Conservation (phyloP, 2,329 filamentous ascomycete species). For the Cryoendolithus antarcticus region DNA sequence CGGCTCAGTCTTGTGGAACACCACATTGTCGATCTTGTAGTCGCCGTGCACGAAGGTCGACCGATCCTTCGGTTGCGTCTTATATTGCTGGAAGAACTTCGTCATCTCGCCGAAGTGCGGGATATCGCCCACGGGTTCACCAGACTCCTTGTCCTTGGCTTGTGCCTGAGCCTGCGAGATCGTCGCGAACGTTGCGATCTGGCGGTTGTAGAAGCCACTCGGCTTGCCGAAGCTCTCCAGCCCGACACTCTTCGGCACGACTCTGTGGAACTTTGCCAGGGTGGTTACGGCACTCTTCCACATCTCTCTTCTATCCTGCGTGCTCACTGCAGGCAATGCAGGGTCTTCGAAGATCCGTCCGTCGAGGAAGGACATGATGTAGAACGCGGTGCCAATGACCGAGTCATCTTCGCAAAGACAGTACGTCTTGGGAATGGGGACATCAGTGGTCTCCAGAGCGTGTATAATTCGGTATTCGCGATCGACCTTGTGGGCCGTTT, state of each 20-base stretch:
- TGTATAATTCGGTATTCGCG: constrained; percentile 86
- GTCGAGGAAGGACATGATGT: constrained; percentile 92
- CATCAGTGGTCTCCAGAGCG: constrained; percentile 65
- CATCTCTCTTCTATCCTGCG: constrained; percentile 61
- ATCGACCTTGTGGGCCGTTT: constrained; percentile 92
- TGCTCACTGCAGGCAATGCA: constrained; percentile 58
- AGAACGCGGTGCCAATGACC: constrained; percentile 83
- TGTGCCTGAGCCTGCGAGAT: constrained; percentile 69
- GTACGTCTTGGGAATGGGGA: constrained; percentile 74
- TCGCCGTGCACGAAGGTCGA: constrained; percentile 81
- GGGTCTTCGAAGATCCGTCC: constrained; percentile 90
- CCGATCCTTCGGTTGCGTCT: constrained; percentile 62
- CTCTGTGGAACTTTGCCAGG: constrained; percentile 72
- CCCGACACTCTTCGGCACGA: constrained; percentile 53
- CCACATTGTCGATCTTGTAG: constrained; percentile 63
- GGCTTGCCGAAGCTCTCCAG: constrained; percentile 62
- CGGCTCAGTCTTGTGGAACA: constrained; percentile 77
- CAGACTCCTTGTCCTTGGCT: constrained; percentile 64
- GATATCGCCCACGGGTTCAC: constrained; percentile 64
- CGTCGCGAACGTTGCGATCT: constrained; percentile 69
- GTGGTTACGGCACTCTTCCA: constrained; percentile 78
- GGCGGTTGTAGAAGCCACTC: constrained; percentile 70
- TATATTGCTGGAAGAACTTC: constrained; percentile 59
- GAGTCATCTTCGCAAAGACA: constrained; percentile 72
- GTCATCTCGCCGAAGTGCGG: constrained; percentile 75